Base-by-base conservation (phyloP, 176 grass and related monocot genomes). In the Eleusine coracana region DNA sequence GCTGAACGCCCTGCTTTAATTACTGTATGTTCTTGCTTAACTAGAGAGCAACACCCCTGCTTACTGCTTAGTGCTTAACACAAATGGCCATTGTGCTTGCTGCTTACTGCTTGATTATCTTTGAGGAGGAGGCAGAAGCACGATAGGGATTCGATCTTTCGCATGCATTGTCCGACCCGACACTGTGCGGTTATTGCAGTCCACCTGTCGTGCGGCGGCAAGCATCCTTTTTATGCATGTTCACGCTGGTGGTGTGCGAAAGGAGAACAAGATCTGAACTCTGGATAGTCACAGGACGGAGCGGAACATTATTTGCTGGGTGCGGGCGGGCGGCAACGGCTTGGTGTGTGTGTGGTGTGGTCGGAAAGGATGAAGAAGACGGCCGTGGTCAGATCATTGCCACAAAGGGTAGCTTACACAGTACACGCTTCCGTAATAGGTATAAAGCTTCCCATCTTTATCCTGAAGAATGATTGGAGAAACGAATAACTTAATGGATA, bases 311-410 rank as follows among this genome's bases (percentile, higher is more conserved):
- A 10, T 38, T 71, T 56, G 16, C 60, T 63, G 10, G 10, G 58
- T 21, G 21, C 7, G 58, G 58, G 21, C 7, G 7, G 58, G 2
- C 5, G 13, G 6, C 48, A 34, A 5, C 23, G 50, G 29, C 7
- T 6, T 5, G 6, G 20, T 44, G 36, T 4, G 52, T 62, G 62
- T 71, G 88, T 34, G 31, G 52, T 62, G 62, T 71, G 88, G 88
- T 85, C 80, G 86, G 90, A 90, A 89, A 84, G 80, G 44, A 82
- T 59, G 77, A 93, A 85, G 73, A 91, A 10, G 84, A 83, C 78
- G 40, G 79, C 51, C 20, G 6, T 81, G 74, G 75, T 75, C 51
- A 82, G 39, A 83, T 11, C 61, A n/a, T 66, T 66, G 25, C 83
- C 59, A 21, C 18, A 80, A 62, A 1, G 44, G 69, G 76, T 4